Conservation (phyloP, 768 basidiomycete genomes). For the Myochromella boudieri region DNA sequence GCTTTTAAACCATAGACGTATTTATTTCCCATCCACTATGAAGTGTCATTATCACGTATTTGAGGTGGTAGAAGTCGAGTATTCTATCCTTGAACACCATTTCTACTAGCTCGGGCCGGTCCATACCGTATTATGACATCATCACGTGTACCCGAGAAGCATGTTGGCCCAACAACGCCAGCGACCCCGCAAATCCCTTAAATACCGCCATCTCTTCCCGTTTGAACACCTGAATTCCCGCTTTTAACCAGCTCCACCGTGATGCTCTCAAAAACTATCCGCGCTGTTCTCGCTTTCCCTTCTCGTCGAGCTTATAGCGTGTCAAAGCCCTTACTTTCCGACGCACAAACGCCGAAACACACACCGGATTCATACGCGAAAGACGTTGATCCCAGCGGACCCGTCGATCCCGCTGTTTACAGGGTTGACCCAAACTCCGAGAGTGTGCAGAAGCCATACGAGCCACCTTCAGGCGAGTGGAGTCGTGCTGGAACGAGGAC, state of each 20-base stretch:
- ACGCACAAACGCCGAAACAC: conserved; percentile 18
- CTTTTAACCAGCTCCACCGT: conserved; percentile 1
- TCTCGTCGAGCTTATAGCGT: conserved; percentile 6
- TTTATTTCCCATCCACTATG: too few relatives aligned
- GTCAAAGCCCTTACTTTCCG: background rate
- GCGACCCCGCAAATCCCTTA: background rate
- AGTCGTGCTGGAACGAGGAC: conserved; percentile 39
- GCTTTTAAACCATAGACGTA: too few relatives aligned
- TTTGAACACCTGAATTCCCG: background rate
- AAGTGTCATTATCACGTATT: too few relatives aligned
- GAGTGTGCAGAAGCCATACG: conserved; percentile 46
- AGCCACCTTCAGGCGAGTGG: conserved; percentile 46
- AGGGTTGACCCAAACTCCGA: conserved; percentile 46
- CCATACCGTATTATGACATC: conserved; percentile 6
- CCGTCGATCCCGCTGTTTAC: conserved; percentile 39
- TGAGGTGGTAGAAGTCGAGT: too few relatives aligned
- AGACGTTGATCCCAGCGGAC: conserved; percentile 45
- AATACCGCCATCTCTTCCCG: background rate
- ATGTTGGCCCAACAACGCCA: background rate
- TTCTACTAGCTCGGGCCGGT: background rate
- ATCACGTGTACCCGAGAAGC: conserved; percentile 11
- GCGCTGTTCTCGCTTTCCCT: conserved; percentile 4
- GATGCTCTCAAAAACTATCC: conserved; percentile 13
- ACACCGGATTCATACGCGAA: conserved; percentile 45
- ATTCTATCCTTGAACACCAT: too few relatives aligned